A percentile compares a stretch with the other conserved stretches of the same genome.
Evolutionary conservation across 495 filamentous ascomycete species (phyloP).

Genomic region (Penicillium crystallinum): DNA sequence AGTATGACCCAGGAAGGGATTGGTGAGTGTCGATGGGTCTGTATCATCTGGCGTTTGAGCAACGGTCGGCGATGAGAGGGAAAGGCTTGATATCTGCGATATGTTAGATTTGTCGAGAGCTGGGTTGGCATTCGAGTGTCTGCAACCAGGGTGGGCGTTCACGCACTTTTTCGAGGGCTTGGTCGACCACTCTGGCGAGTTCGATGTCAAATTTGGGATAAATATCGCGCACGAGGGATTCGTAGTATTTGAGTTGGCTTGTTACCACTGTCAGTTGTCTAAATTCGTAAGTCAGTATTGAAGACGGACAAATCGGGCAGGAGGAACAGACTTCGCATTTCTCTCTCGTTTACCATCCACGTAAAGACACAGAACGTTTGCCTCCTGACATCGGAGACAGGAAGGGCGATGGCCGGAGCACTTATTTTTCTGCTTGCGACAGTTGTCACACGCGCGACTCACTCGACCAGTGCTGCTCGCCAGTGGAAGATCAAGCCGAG

Average conservation of each 20-base stretch:
- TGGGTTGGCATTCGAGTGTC: neutral
- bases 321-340: neutral
- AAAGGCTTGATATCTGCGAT: neutral
- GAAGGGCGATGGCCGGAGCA: conserved; percentile 1
- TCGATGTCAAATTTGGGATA: conserved; percentile 23
- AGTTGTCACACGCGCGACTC: conserved; percentile 3
- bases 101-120: neutral
- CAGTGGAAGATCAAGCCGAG: neutral
- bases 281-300: conserved; percentile 23
- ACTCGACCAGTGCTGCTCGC: neutral
- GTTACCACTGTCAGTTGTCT: conserved; percentile 10
- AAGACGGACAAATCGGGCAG: neutral
- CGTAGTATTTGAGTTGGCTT: conserved; percentile 10
- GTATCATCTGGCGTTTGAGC: conserved; percentile 6
- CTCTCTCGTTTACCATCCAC: conserved; percentile 3
- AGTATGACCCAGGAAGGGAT: conserved; percentile 15
- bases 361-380: neutral
- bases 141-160: neutral
- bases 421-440: conserved; percentile 4
- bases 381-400: neutral
- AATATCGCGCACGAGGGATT: conserved; percentile 30
- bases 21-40: conserved; percentile 15
- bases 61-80: conserved; percentile 1
- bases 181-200: conserved; percentile 24
- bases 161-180: conserved; percentile 15